phyloP scores from a whole-genome alignment of 2,329 filamentous ascomycete genomes.

The Curvularia sp. region DNA sequence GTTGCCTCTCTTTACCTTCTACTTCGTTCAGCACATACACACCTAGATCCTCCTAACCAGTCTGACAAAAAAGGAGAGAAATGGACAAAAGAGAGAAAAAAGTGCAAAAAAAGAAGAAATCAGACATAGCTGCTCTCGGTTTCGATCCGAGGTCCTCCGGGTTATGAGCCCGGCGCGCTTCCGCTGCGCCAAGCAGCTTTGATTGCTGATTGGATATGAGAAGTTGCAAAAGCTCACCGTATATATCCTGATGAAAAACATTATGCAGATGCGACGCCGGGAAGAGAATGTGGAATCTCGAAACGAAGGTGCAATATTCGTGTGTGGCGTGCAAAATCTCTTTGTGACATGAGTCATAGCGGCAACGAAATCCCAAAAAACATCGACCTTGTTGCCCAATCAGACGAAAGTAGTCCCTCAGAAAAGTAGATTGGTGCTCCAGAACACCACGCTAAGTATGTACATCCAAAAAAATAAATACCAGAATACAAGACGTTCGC shows the following conservation, averaged over 20 bases:
- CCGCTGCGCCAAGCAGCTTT: constrained; percentile 46
- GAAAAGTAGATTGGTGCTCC: not conserved
- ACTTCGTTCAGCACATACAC: no score
- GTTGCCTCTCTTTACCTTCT: no score
- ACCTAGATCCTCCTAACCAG: no score
- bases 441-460: not conserved
- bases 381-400: not conserved
- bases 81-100: not conserved
- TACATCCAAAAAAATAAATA: not conserved
- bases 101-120: constrained; percentile 12
- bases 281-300: no score
- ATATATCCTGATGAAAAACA: not conserved
- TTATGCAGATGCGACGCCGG: no score
- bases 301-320: not conserved
- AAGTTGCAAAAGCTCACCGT: not conserved
- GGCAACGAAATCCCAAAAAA: not conserved
- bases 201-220: constrained; percentile 9
- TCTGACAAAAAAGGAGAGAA: no score
- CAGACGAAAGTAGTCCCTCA: no score
- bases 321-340: not conserved
- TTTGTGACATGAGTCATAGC: not conserved
- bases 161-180: constrained; percentile 50
- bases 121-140: constrained; percentile 30
- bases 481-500: not conserved
- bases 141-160: constrained; percentile 43